A percentile compares a stretch with the other conserved stretches of the same genome.
Evolutionary conservation across 2,329 filamentous ascomycete genomes (phyloP).

Genomic region (Alternaria atra): DNA sequence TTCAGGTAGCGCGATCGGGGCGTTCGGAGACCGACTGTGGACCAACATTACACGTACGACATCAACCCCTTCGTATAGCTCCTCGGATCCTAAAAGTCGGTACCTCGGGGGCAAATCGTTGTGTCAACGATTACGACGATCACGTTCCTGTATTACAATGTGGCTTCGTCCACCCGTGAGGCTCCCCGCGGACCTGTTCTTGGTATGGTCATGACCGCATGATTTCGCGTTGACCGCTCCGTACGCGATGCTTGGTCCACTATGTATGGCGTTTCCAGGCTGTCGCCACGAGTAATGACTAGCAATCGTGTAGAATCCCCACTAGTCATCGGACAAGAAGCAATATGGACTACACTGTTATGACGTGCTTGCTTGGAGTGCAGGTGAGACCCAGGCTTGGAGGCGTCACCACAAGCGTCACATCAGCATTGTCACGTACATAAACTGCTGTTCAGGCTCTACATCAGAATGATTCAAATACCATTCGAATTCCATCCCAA

Average conservation of each 20-base stretch:
- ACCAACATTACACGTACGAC: not conserved
- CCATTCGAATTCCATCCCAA: not conserved
- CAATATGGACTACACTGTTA: not conserved
- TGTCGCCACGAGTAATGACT: not conserved
- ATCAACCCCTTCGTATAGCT: not conserved
- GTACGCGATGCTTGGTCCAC: not conserved
- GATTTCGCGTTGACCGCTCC: not conserved
- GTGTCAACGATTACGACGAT: not conserved
- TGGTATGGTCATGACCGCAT: not conserved
- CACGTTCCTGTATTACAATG: not conserved
- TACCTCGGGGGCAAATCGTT: not conserved
- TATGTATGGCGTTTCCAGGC: not conserved
- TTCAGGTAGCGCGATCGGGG: not conserved
- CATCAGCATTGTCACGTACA: conserved; percentile 5
- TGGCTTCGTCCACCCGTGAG: not conserved
- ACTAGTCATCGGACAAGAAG: not conserved
- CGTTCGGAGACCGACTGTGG: not conserved
- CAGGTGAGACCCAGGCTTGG: not conserved
- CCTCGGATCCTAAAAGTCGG: not conserved
- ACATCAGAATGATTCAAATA: conserved; percentile 6
- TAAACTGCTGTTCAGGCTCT: conserved; percentile 7
- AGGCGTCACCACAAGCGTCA: conserved; percentile 4
- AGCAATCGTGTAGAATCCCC: not conserved
- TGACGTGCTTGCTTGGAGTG: conserved; percentile 10
- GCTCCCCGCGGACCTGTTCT: conserved; percentile 3